Conservation (phyloP, 352 stramenopile genomes). For the Aphanomyces astaci region DNA sequence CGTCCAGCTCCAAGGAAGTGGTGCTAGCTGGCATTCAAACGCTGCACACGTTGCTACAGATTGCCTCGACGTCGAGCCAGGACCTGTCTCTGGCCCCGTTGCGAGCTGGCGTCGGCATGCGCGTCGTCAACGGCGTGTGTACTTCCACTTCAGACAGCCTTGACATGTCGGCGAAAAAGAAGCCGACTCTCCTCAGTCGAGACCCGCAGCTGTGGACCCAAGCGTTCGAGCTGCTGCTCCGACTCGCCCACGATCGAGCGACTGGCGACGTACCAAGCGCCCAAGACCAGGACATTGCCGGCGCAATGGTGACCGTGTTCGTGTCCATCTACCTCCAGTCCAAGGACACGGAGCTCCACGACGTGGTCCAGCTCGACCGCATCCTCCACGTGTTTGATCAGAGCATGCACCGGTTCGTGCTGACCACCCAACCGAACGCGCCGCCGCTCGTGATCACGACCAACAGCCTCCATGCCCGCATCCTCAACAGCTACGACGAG, state of each 20-base stretch:
- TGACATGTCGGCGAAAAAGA: conserved; percentile 16
- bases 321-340: conserved; percentile 70
- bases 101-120: conserved; percentile 81
- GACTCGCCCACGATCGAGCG: conserved; percentile 43
- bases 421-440: conserved; percentile 33
- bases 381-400: conserved; percentile 57
- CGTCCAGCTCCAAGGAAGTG: conserved; percentile 62
- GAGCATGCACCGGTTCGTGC: conserved; percentile 59
- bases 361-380: conserved; percentile 46
- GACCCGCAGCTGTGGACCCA: conserved; percentile 60
- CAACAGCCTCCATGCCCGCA: conserved; percentile 73
- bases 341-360: conserved; percentile 67
- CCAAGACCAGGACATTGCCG: conserved; percentile 74
- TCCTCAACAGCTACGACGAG: conserved; percentile 80
- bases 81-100: conserved; percentile 67
- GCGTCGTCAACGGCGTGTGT: conserved; percentile 77
- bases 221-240: conserved; percentile 55
- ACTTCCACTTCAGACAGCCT: conserved; percentile 35
- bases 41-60: conserved; percentile 73
- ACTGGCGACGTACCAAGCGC: conserved; percentile 37
- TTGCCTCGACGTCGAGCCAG: conserved; percentile 62
- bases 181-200: conserved; percentile 1
- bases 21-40: conserved; percentile 64
- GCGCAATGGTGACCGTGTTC: conserved; percentile 58
- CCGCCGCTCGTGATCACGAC: conserved; percentile 55